phyloP scores from a whole-genome alignment of 2,329 filamentous ascomycete genomes.

The Falciphora oryzae region DNA sequence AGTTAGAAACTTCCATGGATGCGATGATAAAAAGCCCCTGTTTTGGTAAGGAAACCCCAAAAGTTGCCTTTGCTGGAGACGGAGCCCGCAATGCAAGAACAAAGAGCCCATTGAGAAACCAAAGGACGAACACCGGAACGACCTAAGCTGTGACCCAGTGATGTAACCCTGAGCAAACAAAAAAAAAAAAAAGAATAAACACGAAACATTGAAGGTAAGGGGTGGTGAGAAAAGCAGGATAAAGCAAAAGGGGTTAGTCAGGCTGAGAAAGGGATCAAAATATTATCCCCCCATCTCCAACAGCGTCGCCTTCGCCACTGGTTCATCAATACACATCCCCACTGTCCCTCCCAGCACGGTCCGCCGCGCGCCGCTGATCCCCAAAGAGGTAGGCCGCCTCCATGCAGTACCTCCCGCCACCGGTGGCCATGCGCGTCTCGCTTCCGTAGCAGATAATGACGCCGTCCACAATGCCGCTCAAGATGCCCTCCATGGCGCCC shows the following conservation, averaged over 20 bases:
- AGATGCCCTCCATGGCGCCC: slow-evolving; percentile 81
- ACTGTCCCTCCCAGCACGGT: not conserved
- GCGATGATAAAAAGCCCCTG: not conserved
- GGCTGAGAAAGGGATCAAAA: not conserved
- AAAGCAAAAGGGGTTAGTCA: not conserved
- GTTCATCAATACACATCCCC: not conserved
- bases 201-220: not conserved
- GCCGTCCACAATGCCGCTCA: slow-evolving; percentile 82
- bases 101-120: not conserved
- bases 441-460: slow-evolving; percentile 92
- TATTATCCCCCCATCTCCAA: not conserved
- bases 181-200: not conserved
- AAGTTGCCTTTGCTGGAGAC: too few species aligned
- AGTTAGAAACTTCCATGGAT: not conserved
- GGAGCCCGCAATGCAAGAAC: not conserved
- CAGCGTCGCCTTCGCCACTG: not conserved
- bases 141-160: not conserved
- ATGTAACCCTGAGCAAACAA: not conserved
- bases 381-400: slow-evolving; percentile 89
- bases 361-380: slow-evolving; percentile 33
- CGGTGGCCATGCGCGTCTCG: slow-evolving; percentile 65
- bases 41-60: not conserved
- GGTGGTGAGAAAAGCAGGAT: not conserved
- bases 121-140: not conserved
- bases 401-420: slow-evolving; percentile 75